Conservation (phyloP, 208 protist species). For the Crithidia expoeki region DNA sequence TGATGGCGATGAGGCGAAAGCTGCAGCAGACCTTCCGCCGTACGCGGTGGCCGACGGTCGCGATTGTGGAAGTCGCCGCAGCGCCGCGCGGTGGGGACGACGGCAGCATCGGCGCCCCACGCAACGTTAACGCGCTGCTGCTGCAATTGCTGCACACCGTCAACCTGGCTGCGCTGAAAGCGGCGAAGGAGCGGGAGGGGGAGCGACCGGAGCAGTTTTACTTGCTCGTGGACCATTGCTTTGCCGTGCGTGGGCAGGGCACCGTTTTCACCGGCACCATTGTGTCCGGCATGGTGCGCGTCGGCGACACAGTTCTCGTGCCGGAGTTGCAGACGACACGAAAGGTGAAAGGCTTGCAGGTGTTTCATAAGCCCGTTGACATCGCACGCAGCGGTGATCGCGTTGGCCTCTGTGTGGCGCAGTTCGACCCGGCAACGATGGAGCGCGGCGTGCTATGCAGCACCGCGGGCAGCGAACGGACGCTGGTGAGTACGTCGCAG, state of each 20-base stretch:
- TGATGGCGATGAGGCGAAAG: conserved; percentile 56
- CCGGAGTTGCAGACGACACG: conserved; percentile 77
- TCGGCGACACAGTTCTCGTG: conserved; percentile 90
- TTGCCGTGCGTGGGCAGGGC: conserved; percentile 96
- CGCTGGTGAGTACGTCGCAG: conserved; percentile 18
- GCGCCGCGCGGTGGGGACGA: conserved; percentile 36
- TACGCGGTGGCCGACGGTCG: conserved; percentile 74
- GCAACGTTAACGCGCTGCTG: conserved; percentile 46
- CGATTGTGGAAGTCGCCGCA: conserved; percentile 74
- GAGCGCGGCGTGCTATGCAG: conserved; percentile 90
- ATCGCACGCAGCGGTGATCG: conserved; percentile 83
- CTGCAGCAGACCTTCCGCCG: conserved; percentile 64
- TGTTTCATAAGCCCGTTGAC: conserved; percentile 92
- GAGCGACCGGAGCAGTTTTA: conserved; percentile 65
- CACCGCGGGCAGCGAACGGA: conserved; percentile 12
- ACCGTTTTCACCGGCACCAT: conserved; percentile 98
- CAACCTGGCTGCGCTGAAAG: conserved; percentile 31
- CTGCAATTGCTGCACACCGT: conserved; percentile 43
- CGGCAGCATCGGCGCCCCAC: conserved; percentile 16
- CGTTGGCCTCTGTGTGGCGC: conserved; percentile 92
- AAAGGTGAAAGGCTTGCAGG: conserved; percentile 95
- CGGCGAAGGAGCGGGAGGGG: conserved; percentile 18
- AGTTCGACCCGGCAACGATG: conserved; percentile 90
- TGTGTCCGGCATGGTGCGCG: conserved; percentile 71
- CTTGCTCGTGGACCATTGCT: conserved; percentile 98